Evolutionary conservation across 192 early-diverging fungal species (phyloP).

Genomic region (Umbelopsis sp.): DNA sequence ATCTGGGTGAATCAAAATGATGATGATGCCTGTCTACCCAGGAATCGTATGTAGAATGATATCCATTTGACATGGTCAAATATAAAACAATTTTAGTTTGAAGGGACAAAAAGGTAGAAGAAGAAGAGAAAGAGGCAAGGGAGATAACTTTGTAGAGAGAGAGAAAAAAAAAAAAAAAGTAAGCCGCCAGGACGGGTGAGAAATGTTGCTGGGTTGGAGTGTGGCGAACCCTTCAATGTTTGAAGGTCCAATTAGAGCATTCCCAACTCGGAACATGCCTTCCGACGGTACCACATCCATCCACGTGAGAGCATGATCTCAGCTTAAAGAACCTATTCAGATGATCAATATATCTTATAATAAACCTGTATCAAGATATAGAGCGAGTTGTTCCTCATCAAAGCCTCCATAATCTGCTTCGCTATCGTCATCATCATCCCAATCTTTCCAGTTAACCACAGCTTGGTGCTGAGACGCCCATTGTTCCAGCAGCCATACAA

Average conservation of each 20-base stretch:
- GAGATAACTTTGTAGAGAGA: no score
- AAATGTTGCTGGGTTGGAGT: conserved; percentile 17
- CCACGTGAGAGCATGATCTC: conserved; percentile 20
- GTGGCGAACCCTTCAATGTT: conserved; percentile 21
- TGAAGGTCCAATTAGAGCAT: conserved; percentile 19
- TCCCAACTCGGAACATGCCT: conserved; percentile 20
- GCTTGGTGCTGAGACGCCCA: conserved; percentile 33
- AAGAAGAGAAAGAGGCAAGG: not conserved
- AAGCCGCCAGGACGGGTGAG: not conserved
- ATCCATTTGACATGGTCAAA: conserved; percentile 3
- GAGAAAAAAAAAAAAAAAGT: not conserved
- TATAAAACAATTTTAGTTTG: not conserved
- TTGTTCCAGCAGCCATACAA: conserved; percentile 24
- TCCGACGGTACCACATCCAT: conserved; percentile 17
- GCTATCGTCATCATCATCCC: not conserved
- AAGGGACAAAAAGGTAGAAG: not conserved
- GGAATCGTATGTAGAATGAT: conserved; percentile 16
- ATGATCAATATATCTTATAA: conserved; percentile 14
- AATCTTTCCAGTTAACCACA: not conserved
- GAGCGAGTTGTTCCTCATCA: not conserved
- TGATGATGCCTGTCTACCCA: conserved; percentile 17
- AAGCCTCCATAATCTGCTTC: not conserved
- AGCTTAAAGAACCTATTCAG: conserved; percentile 1
- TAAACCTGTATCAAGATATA: not conserved
- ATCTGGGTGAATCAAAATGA: conserved; percentile 16